phyloP scores from a whole-genome alignment of 2,329 filamentous ascomycete genomes.

The Monosporascus sp. region DNA sequence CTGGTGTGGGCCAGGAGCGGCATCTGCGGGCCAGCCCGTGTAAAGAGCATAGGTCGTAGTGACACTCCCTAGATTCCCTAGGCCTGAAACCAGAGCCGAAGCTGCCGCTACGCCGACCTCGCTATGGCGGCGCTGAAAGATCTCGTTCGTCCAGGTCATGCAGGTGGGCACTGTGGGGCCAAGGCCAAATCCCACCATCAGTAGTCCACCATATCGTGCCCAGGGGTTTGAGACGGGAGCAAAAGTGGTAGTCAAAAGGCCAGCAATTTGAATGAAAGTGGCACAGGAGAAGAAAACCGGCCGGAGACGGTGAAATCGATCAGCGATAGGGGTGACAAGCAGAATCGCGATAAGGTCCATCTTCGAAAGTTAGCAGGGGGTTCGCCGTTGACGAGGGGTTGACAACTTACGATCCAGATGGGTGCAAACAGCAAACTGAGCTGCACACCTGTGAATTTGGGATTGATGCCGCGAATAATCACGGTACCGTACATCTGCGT shows the following conservation, averaged over 20 bases:
- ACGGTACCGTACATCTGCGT: constrained; percentile 84
- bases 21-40: constrained; percentile 78
- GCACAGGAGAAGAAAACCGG: constrained; percentile 77
- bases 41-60: constrained; percentile 87
- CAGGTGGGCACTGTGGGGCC: constrained; percentile 88
- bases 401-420: constrained; percentile 74
- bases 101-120: constrained; percentile 88
- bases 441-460: constrained; percentile 65
- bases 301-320: constrained; percentile 77
- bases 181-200: constrained; percentile 85
- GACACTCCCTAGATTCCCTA: constrained; percentile 83
- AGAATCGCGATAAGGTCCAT: constrained; percentile 88
- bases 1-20: constrained; percentile 59
- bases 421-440: constrained; percentile 82
- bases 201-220: constrained; percentile 82
- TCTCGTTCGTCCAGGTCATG: constrained; percentile 90
- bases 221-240: constrained; percentile 63
- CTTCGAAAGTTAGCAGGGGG: constrained; percentile 31
- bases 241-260: constrained; percentile 75
- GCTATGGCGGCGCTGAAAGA: constrained; percentile 84
- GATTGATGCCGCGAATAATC: constrained; percentile 77
- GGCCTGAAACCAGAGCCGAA: constrained; percentile 76
- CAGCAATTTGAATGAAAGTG: constrained; percentile 73
- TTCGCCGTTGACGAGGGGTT: not conserved
- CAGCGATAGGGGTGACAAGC: constrained; percentile 77